A percentile compares a stretch with the other conserved stretches of the same genome.
phyloP scores from a whole-genome alignment of 1,139 yeast species.

The Zygoascus hellenicus region DNA sequence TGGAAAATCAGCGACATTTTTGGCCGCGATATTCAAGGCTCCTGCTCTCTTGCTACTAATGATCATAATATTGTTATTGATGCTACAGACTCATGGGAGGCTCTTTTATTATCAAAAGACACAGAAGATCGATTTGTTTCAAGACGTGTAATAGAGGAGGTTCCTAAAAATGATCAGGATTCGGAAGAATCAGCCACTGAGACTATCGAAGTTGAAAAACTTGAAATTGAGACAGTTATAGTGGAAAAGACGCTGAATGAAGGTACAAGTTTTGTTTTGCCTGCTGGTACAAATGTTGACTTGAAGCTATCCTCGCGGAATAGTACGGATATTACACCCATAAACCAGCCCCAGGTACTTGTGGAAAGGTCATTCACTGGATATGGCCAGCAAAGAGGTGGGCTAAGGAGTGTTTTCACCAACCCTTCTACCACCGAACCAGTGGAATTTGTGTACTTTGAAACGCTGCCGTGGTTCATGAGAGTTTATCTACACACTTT shows the following conservation, averaged over 20 bases:
- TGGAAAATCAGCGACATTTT: constrained; percentile 62
- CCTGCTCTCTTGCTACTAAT: constrained; percentile 44
- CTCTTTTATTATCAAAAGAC: constrained; percentile 9
- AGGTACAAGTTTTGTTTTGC: constrained; percentile 16
- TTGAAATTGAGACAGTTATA: not conserved
- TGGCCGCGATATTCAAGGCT: constrained; percentile 61
- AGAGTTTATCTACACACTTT: constrained; percentile 74
- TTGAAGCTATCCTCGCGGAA: constrained; percentile 37
- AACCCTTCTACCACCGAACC: constrained; percentile 51
- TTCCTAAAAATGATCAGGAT: no score
- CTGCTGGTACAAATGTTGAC: constrained; percentile 32
- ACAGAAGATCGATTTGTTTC: constrained; percentile 1
- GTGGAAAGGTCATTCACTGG: constrained; percentile 89
- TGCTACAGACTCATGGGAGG: constrained; percentile 28
- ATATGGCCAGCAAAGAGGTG: constrained; percentile 86
- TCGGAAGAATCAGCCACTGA: not conserved
- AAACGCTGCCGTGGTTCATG: constrained; percentile 91
- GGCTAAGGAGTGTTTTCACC: constrained; percentile 67
- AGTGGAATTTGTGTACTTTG: constrained; percentile 59
- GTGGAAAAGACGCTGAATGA: not conserved
- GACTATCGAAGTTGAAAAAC: constrained; percentile 1
- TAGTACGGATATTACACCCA: constrained; percentile 25
- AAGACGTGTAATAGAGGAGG: no score
- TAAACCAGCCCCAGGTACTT: constrained; percentile 54
- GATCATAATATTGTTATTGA: constrained; percentile 27